These are phyloP conservation scores for Penicillium flavigenum DNA, from an alignment of 495 filamentous ascomycete genomes.

Conservation along the genomic window DNA sequence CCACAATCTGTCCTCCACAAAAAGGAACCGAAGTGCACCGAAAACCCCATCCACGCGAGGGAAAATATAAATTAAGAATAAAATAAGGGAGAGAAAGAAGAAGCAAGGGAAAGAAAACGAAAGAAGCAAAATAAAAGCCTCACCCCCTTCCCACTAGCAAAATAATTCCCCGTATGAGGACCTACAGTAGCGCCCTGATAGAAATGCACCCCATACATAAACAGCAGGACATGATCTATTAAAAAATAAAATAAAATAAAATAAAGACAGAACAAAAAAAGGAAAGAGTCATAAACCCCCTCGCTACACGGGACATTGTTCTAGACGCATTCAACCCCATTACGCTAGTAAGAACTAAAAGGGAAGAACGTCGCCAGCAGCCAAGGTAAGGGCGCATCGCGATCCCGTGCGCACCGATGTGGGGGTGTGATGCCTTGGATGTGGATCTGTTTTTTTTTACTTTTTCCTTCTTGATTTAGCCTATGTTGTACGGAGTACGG, in stretches of 20 bases:
- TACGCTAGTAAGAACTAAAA: background rate
- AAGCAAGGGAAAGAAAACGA: background rate
- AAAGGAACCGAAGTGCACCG: background rate
- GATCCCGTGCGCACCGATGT: constrained; percentile 10
- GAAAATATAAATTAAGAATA: too few relatives aligned
- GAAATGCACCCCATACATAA: constrained; percentile 3
- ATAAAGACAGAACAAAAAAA: background rate
- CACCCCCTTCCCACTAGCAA: background rate
- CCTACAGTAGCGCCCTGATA: constrained; percentile 2
- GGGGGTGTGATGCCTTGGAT: background rate
- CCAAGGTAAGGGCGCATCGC: constrained; percentile 4
- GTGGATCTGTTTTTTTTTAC: background rate
- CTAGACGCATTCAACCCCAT: background rate
- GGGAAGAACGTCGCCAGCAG: background rate
- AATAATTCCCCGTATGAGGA: background rate
- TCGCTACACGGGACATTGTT: constrained; percentile 2
- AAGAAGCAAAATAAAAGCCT: background rate
- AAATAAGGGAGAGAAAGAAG: background rate
- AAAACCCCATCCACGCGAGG: background rate
- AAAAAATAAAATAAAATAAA: background rate
- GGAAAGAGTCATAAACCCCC: background rate
- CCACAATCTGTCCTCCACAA: too few relatives aligned
- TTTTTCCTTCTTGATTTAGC: background rate
- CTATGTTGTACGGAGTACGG: too few relatives aligned
- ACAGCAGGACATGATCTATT: background rate